These are phyloP conservation scores for Plectosphaerella cucumerina DNA, from an alignment of 2,329 filamentous ascomycete genomes.

Conservation along the genomic window DNA sequence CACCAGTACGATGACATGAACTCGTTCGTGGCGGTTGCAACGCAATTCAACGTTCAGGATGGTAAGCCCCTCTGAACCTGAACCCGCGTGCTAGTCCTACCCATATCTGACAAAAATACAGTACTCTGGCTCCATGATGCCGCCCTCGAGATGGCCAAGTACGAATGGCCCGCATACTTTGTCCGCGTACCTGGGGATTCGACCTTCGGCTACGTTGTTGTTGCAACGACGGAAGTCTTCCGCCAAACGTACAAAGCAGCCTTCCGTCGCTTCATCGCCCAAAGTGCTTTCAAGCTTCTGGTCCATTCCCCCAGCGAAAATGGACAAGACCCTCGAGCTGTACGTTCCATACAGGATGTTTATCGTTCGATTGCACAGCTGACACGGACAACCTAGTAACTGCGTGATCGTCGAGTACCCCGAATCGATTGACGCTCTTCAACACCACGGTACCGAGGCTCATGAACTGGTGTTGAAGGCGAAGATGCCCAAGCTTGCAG, in stretches of 20 bases:
- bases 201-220: not conserved
- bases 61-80: no score
- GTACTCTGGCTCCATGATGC: not conserved
- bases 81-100: no score
- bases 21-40: no score
- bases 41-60: no score
- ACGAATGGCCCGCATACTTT: not conserved
- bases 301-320: no score
- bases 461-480: not conserved
- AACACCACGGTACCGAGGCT: not conserved
- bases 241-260: not conserved
- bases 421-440: no score
- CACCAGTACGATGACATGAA: not conserved
- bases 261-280: not conserved
- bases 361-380: no score
- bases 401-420: no score
- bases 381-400: no score
- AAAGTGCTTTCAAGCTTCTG: not conserved
- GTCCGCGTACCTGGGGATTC: not conserved
- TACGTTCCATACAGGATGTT: no score
- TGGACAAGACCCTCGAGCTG: no score
- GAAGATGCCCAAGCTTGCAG: not conserved
- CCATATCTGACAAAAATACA: no score
- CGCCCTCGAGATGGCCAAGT: not conserved
- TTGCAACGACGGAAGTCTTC: not conserved